Percentiles rank a stretch among this genome's conserved stretches.
phyloP scores from a whole-genome alignment of 176 grass and related monocot genomes.

The Triticum turgidum region DNA sequence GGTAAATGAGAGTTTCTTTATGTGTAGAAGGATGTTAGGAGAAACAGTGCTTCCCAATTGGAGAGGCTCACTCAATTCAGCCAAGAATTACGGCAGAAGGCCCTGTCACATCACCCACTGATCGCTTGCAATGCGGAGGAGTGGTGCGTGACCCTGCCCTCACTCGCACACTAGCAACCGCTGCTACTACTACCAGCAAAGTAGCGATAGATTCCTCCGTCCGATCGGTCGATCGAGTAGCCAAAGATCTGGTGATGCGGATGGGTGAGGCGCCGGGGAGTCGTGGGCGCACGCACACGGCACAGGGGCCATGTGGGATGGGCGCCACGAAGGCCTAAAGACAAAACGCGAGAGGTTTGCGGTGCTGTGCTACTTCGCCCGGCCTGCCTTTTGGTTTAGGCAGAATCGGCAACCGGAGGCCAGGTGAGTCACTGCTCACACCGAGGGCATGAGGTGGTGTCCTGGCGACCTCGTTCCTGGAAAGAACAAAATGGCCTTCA shows the following conservation, averaged over 20 bases:
- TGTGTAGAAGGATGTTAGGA: background rate
- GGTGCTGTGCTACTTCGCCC: constrained; percentile 5
- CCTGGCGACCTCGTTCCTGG: background rate
- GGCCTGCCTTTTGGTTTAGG: constrained; percentile 20
- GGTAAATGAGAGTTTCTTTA: background rate
- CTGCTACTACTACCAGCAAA: background rate
- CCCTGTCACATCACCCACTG: background rate
- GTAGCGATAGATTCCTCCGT: constrained; percentile 23
- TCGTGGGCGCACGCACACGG: background rate
- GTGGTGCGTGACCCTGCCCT: constrained; percentile 34
- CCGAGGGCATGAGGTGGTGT: background rate
- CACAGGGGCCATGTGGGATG: constrained; percentile 33
- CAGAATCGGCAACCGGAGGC: background rate
- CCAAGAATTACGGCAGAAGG: background rate
- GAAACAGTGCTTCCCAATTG: background rate
- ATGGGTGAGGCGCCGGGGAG: background rate
- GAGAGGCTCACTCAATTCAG: background rate
- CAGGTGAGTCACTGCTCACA: constrained; percentile 10
- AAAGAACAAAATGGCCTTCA: background rate
- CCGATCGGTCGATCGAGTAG: background rate
- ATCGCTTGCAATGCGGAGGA: background rate
- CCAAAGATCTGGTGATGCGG: constrained; percentile 24
- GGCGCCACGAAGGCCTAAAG: background rate
- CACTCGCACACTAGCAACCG: constrained; percentile 1
- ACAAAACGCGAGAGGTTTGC: constrained; percentile 14